Evolutionary conservation across 2,329 filamentous ascomycete species (phyloP).

Genomic region (Myriosclerotinia scirpicola): DNA sequence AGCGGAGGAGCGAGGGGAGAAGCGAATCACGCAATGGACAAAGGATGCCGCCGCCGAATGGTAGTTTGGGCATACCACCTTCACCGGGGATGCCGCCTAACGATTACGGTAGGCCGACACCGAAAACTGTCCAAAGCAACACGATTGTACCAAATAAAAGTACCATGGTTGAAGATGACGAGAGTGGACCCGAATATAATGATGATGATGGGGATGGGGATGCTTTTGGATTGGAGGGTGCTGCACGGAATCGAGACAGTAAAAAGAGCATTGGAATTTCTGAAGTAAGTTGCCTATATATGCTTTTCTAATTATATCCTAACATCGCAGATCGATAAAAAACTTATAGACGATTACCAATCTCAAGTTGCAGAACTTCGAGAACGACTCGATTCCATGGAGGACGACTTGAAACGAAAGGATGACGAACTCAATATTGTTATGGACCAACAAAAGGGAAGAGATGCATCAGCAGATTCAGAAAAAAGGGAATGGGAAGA

Average conservation of each 20-base stretch:
- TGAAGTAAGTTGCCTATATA: slow-evolving; percentile 41
- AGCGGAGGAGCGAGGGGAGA: slow-evolving; percentile 12
- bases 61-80: slow-evolving; percentile 54
- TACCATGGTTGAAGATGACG: slow-evolving; percentile 94
- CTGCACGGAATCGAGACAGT: slow-evolving; percentile 41
- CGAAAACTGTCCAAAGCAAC: slow-evolving; percentile 90
- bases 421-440: slow-evolving; percentile 66
- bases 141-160: slow-evolving; percentile 98
- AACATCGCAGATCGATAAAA: slow-evolving; percentile 60
- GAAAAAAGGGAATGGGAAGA: slow-evolving; percentile 73
- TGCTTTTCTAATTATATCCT: slow-evolving; percentile 25
- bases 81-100: slow-evolving; percentile 60
- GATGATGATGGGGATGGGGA: slow-evolving; percentile 76
- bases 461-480: slow-evolving; percentile 51
- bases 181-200: slow-evolving; percentile 64
- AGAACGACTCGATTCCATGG: slow-evolving; percentile 70
- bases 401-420: slow-evolving; percentile 67
- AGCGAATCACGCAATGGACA: slow-evolving; percentile 40
- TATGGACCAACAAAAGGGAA: slow-evolving; percentile 58
- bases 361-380: slow-evolving; percentile 72
- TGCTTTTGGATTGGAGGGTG: slow-evolving; percentile 59
- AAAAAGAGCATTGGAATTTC: slow-evolving; percentile 43
- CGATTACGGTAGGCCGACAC: slow-evolving; percentile 73
- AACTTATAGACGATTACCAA: slow-evolving; percentile 76
- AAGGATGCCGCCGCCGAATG: slow-evolving; percentile 44